Evolutionary conservation across 176 grass and related monocot genomes (phyloP).

Genomic region (Alloteropsis semialata): DNA sequence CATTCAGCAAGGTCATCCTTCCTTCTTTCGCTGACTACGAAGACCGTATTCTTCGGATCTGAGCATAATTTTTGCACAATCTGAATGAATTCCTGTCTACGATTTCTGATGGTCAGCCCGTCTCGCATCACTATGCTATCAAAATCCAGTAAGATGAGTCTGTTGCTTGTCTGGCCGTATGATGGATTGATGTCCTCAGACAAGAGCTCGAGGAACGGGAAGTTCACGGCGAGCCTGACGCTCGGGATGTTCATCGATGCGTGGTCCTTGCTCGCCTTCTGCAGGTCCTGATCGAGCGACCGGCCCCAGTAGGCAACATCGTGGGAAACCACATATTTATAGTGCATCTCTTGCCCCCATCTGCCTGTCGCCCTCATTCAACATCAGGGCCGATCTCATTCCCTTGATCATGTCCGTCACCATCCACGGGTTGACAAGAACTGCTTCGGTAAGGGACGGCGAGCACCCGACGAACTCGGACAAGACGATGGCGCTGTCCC

Average conservation of each 20-base stretch:
- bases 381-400: conserved; percentile 28
- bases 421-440: conserved; percentile 51
- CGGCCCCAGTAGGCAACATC: conserved; percentile 42
- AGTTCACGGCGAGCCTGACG: conserved; percentile 37
- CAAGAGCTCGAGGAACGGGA: conserved; percentile 29
- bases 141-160: conserved; percentile 52
- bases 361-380: conserved; percentile 21
- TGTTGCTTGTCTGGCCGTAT: conserved; percentile 27
- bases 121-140: conserved; percentile 45
- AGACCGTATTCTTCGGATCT: conserved; percentile 38
- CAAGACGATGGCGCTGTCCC: conserved; percentile 36
- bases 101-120: background rate
- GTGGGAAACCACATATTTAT: conserved; percentile 37
- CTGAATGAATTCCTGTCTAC: conserved; percentile 21
- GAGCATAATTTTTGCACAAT: conserved; percentile 29
- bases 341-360: conserved; percentile 38
- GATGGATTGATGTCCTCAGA: conserved; percentile 14
- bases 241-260: background rate
- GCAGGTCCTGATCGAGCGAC: conserved; percentile 32
- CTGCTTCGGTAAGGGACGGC: conserved; percentile 35
- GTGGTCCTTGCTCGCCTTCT: conserved; percentile 12
- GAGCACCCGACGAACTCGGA: conserved; percentile 58
- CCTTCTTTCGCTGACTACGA: conserved; percentile 42
- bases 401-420: conserved; percentile 29
- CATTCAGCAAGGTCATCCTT: conserved; percentile 40